Conservation (phyloP, 192 early-diverging fungal species). For the Chytriomyces confervae region DNA sequence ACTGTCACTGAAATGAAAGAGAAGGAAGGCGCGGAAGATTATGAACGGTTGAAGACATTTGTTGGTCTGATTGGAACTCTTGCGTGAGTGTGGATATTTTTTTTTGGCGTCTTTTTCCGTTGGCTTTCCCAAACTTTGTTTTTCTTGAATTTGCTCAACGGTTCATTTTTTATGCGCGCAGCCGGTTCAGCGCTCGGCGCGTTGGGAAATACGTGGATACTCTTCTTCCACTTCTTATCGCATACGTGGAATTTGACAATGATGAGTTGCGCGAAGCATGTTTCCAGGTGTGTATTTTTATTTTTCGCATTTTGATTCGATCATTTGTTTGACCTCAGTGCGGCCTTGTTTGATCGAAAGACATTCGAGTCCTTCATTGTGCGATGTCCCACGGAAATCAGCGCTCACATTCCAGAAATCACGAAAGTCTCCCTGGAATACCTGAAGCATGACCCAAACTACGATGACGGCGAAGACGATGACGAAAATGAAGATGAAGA, state of each 20-base stretch:
- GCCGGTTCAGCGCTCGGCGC: constrained; percentile 74
- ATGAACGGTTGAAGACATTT: constrained; percentile 74
- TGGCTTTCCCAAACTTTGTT: neutral
- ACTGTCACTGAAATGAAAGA: constrained; percentile 61
- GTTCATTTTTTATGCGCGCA: constrained; percentile 40
- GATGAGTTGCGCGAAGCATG: constrained; percentile 85
- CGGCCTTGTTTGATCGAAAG: constrained; percentile 51
- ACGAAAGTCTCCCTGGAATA: constrained; percentile 66
- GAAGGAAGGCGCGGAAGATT: constrained; percentile 57
- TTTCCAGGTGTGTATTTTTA: constrained; percentile 54
- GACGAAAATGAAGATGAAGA: constrained; percentile 55
- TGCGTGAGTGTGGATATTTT: constrained; percentile 73
- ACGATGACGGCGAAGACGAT: constrained; percentile 75
- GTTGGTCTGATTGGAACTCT: constrained; percentile 75
- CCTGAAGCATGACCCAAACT: constrained; percentile 87
- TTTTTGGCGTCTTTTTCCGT: neutral
- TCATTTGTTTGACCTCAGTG: constrained; percentile 45
- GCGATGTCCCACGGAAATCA: constrained; percentile 78
- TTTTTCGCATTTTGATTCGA: constrained; percentile 1
- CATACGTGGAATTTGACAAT: constrained; percentile 66
- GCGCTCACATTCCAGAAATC: constrained; percentile 64
- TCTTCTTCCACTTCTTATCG: constrained; percentile 66
- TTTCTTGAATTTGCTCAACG: neutral
- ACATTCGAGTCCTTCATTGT: constrained; percentile 78
- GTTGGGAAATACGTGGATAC: constrained; percentile 68